Base-by-base conservation (phyloP, 2,329 filamentous ascomycete genomes). In the Zasmidium angulare region DNA sequence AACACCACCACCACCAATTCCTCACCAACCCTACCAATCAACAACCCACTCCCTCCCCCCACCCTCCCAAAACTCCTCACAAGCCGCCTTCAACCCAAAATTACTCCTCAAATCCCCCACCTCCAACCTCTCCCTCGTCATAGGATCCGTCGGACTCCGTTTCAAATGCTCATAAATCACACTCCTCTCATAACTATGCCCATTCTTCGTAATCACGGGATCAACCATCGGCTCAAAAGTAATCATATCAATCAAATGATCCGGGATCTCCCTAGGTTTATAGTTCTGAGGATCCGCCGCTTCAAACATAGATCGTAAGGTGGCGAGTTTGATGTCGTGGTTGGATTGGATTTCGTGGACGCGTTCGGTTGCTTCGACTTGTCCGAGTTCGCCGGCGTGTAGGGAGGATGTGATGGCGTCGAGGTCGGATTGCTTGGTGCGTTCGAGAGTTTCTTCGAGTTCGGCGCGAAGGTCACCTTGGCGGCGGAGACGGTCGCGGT, bases 111-210 rank as follows among this genome's bases (percentile, higher is more conserved):
- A 75, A 48, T 97, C 91, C 1, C 81, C 77, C 0, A 85, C 79
- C 0, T 76, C 77, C 51, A 97, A 81, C 0, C 89, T 86, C 63
- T 92, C 88, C 46, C 93, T 82, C 0, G 93, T 97, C 36, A 98
- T 75, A 0, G 95, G 95, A 73, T 99, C 95, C 14, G 85, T 89
- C 0, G 82, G 82, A 31, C 85, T 85, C 21, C 89, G 82, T 68
- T 89, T 88, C 23, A 99, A 81, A 72, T 97, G 92, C 75, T 96
- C 91, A 70, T 92, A 81, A 61, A 99, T 89, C 17, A 90, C 90
- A 0, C 90, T 83, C 46, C 93, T 85, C 74, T 98, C 95, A 73
- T 96, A 99, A 1, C 89, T 95, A 64, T 93, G 90, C 12, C 95
- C 95, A 1, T 89, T 93, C 69, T 89, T 92, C 1, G 90, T 93